phyloP scores from a whole-genome alignment of 305 asterid genomes.

The Striga hermonthica region DNA sequence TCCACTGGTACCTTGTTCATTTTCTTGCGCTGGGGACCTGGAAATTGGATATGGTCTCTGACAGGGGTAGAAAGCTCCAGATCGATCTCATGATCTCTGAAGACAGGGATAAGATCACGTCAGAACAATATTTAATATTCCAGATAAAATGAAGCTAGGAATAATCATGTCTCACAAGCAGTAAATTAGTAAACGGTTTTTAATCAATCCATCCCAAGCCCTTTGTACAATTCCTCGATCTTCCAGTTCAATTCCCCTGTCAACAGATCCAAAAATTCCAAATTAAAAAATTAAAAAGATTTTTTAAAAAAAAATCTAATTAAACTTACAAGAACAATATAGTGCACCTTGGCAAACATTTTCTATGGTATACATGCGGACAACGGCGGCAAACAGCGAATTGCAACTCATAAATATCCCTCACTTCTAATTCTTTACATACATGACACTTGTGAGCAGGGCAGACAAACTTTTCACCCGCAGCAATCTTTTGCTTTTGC shows the following conservation, averaged over 20 bases:
- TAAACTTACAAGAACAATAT: constrained; percentile 22
- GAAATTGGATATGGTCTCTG: constrained; percentile 78
- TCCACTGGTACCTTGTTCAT: constrained; percentile 35
- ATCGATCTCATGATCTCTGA: constrained; percentile 69
- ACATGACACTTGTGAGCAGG: constrained; percentile 65
- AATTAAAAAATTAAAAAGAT: constrained; percentile 11
- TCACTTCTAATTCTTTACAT: constrained; percentile 69
- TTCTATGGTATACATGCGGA: constrained; percentile 82
- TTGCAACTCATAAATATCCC: constrained; percentile 46
- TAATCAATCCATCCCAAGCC: constrained; percentile 84
- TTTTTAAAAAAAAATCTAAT: constrained; percentile 21
- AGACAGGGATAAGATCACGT: constrained; percentile 26
- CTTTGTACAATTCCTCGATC: constrained; percentile 45
- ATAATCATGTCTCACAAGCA: constrained; percentile 61
- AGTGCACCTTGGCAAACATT: constrained; percentile 83
- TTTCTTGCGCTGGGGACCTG: constrained; percentile 40
- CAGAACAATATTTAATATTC: constrained; percentile 24
- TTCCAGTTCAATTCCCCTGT: constrained; percentile 56
- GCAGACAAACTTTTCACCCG: constrained; percentile 71
- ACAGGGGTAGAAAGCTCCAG: constrained; percentile 50
- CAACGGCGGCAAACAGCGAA: constrained; percentile 96
- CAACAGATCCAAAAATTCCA: constrained; percentile 28
- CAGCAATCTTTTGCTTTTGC: constrained; percentile 44
- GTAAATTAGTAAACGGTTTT: constrained; percentile 69
- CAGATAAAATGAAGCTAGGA: constrained; percentile 27